Evolutionary conservation across 208 protist genomes (phyloP).

Genomic region (Histomonas meleagridis): DNA sequence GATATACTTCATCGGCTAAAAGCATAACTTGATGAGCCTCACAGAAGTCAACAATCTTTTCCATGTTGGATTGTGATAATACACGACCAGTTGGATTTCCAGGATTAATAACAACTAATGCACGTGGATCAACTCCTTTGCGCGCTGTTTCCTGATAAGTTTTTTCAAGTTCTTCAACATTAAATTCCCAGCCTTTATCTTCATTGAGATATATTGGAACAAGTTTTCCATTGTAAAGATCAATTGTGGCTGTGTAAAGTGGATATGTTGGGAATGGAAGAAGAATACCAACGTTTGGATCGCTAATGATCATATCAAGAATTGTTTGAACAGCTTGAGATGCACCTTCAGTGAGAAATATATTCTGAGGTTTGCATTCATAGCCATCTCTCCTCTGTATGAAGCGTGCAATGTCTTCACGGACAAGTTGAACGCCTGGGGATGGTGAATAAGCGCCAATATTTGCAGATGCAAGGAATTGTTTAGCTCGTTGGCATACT

Average conservation of each 20-base stretch:
- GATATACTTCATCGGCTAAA: conserved; percentile 96
- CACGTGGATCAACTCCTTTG: conserved; percentile 63
- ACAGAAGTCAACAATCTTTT: conserved; percentile 62
- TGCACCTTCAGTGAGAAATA: conserved; percentile 91
- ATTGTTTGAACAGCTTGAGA: conserved; percentile 68
- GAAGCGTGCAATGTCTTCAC: conserved; percentile 70
- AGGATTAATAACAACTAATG: conserved; percentile 93
- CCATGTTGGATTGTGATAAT: not conserved
- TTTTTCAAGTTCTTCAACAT: conserved; percentile 58
- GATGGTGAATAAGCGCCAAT: conserved; percentile 85
- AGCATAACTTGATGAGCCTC: conserved; percentile 65
- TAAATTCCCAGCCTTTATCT: conserved; percentile 67
- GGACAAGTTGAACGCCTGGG: conserved; percentile 50
- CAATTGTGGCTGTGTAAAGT: conserved; percentile 89
- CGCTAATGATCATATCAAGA: conserved; percentile 60
- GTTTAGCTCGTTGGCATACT: conserved; percentile 65
- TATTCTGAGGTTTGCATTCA: conserved; percentile 59
- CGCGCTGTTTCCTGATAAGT: conserved; percentile 56
- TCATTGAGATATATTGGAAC: conserved; percentile 84
- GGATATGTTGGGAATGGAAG: conserved; percentile 98
- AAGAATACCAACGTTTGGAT: conserved; percentile 53
- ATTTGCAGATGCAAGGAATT: conserved; percentile 53
- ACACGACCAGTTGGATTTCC: conserved; percentile 48
- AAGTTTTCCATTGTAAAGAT: conserved; percentile 67
- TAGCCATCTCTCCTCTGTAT: conserved; percentile 71